Base-by-base conservation (phyloP, 352 stramenopile species). In the Globisporangium barbulae region DNA sequence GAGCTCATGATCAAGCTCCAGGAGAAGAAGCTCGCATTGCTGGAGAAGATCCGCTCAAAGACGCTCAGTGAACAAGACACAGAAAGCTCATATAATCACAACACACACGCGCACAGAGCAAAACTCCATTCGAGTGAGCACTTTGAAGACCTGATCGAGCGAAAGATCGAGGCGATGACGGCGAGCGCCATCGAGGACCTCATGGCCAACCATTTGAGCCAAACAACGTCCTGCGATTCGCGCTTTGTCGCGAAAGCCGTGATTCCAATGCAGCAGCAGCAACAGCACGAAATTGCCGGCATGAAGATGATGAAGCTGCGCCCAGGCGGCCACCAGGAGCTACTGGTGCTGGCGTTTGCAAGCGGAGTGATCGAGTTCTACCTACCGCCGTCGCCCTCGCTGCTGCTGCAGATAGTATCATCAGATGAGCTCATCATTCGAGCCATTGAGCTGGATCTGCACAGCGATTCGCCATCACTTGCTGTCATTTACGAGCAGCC, bases 271-370 rank as follows among this genome's bases (percentile, higher is more conserved):
- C 39, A 0, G 39, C 39, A 30, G 35, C 31, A 37, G 31, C 35
- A 41, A 15, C 12, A 53, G 3, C 52, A 61, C 2, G 31, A 56
- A 3, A 62, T 86, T 10, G 74, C 67, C 0, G 77, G 78, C 25
- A 61, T 90, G 42, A 74, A 78, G 42, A 78, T 90, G 59, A 65
- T 64, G 52, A 81, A 79, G 28, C 31, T 85, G 6, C 67, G 59
- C 2, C 21, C 17, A 28, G 19, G 56, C 2, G 69, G 63, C 19
- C 53, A 63, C 10, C 47, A 64, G 10, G 79, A 89, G 12, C 53
- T 90, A 6, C 37, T 83, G 22, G 75, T 71, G 4, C 22, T 89
- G 0, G 79, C 70, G 0, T 68, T 69, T 21, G 50, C 8, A 0
- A 61, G 39, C 31, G 78, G 79, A 1, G 2, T 39, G 0, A 63